These are phyloP conservation scores for Nigrospora sphaerica DNA, from an alignment of 2,329 filamentous ascomycete species.

Conservation along the genomic window DNA sequence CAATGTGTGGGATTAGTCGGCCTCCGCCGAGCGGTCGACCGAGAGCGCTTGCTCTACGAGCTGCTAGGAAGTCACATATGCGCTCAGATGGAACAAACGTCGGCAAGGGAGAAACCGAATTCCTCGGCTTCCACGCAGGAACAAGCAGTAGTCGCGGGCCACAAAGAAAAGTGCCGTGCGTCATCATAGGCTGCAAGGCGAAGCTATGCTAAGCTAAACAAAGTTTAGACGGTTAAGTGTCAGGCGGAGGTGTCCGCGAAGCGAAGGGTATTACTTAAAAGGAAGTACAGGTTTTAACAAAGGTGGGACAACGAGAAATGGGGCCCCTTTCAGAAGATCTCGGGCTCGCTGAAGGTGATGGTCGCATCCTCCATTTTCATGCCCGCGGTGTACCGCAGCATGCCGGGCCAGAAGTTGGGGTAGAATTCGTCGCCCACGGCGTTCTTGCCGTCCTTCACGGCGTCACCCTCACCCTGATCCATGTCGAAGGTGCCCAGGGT, in stretches of 20 bases:
- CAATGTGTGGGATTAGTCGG: not conserved
- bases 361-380: slow-evolving; percentile 1
- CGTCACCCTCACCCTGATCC: slow-evolving; percentile 3
- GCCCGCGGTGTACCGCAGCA: not conserved
- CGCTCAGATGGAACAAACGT: no score
- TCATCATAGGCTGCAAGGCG: no score
- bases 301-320: no score
- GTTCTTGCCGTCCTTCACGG: not conserved
- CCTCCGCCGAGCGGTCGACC: not conserved
- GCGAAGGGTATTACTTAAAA: no score
- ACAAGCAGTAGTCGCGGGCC: no score
- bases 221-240: no score
- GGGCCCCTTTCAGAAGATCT: not conserved
- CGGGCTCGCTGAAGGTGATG: slow-evolving; percentile 3
- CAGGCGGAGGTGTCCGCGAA: no score
- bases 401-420: slow-evolving; percentile 5
- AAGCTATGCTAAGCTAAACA: no score
- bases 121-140: no score
- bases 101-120: no score
- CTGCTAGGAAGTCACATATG: not conserved
- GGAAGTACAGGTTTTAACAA: no score
- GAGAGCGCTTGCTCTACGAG: slow-evolving; percentile 1
- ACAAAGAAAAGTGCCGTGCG: no score
- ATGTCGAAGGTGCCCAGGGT: slow-evolving; percentile 2
- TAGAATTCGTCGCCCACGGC: slow-evolving; percentile 7